These are phyloP conservation scores for Tuber magnatum DNA, from an alignment of 495 filamentous ascomycete genomes.

Conservation along the genomic window DNA sequence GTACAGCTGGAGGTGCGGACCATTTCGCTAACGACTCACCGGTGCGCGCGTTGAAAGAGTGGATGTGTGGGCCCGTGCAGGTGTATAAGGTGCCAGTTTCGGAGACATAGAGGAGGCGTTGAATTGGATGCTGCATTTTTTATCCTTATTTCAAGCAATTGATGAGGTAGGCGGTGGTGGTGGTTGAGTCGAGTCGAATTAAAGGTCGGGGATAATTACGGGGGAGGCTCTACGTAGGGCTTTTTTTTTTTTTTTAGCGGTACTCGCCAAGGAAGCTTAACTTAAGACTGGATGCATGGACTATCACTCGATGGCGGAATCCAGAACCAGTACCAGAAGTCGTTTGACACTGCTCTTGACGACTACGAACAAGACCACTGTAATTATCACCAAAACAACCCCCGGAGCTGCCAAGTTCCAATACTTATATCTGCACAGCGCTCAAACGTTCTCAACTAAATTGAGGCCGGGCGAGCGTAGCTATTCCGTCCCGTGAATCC, in stretches of 20 bases:
- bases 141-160: not conserved
- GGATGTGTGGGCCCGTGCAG: slow-evolving; percentile 19
- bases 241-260: not conserved
- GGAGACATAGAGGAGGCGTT: slow-evolving; percentile 27
- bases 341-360: too few species aligned
- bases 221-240: not conserved
- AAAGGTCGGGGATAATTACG: not conserved
- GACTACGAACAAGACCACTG: too few species aligned
- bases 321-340: too few species aligned
- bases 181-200: not conserved
- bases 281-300: not conserved
- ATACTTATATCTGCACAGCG: too few species aligned
- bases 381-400: too few species aligned
- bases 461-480: too few species aligned
- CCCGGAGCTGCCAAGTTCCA: too few species aligned
- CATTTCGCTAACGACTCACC: slow-evolving; percentile 24
- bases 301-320: not conserved
- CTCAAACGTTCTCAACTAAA: too few species aligned
- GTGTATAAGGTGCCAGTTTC: slow-evolving; percentile 22
- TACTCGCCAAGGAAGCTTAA: not conserved
- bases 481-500: too few species aligned
- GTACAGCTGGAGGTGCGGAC: slow-evolving; percentile 26
- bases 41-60: slow-evolving; percentile 29
- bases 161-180: not conserved
- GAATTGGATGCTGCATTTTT: slow-evolving; percentile 37